Percentiles rank a stretch among this genome's conserved stretches.
Conservation (phyloP, 108 stramenopile species). For the Heterococcus sp. region DNA sequence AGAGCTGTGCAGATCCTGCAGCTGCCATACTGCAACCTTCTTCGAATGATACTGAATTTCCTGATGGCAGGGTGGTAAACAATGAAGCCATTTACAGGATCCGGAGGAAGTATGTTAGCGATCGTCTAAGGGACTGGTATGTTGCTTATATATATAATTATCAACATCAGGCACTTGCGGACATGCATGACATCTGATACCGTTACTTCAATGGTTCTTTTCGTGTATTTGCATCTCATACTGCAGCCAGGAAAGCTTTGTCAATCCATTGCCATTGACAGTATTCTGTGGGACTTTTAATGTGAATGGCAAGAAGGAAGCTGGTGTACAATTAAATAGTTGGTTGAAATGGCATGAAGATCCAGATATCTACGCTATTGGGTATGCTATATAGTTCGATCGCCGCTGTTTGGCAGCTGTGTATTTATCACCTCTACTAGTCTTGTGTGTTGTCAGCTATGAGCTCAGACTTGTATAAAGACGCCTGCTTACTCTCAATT, state of each 20-base stretch:
- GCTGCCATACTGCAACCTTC: too few relatives aligned
- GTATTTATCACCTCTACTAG: constrained; percentile 71
- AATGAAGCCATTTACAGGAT: constrained; percentile 44
- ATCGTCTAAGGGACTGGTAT: constrained; percentile 53
- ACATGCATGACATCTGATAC: neutral
- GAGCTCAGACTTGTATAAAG: neutral
- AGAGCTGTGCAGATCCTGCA: too few relatives aligned
- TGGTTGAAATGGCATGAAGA: constrained; percentile 9
- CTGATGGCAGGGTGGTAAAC: constrained; percentile 12
- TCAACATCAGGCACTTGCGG: neutral
- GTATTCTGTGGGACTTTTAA: constrained; percentile 96
- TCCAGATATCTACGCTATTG: constrained; percentile 50
- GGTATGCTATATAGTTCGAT: constrained; percentile 6
- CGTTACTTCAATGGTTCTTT: neutral
- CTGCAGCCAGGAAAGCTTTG: constrained; percentile 42
- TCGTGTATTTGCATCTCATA: neutral
- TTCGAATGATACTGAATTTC: constrained; percentile 31
- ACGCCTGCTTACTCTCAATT: neutral
- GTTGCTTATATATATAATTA: neutral
- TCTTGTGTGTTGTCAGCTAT: neutral
- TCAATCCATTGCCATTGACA: constrained; percentile 4
- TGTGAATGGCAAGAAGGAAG: constrained; percentile 93
- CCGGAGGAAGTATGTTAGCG: constrained; percentile 56
- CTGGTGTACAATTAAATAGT: constrained; percentile 66
- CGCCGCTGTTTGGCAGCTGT: neutral